Evolutionary conservation across 2,329 filamentous ascomycete species (phyloP), one percentile per base, ranked within the genome.

Genomic region (Pseudogymnoascus verrucosus): DNA sequence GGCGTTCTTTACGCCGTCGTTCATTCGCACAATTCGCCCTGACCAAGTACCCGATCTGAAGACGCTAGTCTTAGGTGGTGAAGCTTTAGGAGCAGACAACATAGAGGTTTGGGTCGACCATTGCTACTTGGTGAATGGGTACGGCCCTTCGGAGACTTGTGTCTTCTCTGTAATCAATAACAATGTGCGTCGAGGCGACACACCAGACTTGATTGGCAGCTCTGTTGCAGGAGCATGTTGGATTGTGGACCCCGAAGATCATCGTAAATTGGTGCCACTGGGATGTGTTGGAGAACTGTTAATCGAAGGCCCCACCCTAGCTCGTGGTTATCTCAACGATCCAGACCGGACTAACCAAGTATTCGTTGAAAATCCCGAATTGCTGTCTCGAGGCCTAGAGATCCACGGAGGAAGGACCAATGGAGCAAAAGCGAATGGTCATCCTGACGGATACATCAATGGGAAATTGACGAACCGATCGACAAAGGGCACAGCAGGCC

Each of bases 111-210:
- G 77, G 77, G 71, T 74, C 10, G 39, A 65, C 61, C 36, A 69
- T 36, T 71, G 71, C 64, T 70, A 75, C 12, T 69, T 78, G 40
- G 64, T 77, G 60, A 78, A 79, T 69, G 74, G 71, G 0, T 96
- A 96, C 71, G 92, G 92, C 0, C 92, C 92, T 1, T 96, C 91
- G 0, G 91, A 96, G 76, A 90, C 96, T 63, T 91, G 96, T 71
- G 90, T 72, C 5, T 59, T 34, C 34, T 59, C 54, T 14, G 11
- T 37, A 21, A 34, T 31, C 28, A 59, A 51, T 59, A 7, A 44
- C 31, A n/a, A 59, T 42, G 19, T 62, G 36, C 36, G 26, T 21
- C 34, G 26, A 11, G 26, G 26, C 54, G 16, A 14, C 26, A 74
- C 57, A 73, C 77, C 44, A 61, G 77, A 5, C 73, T 76, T 57